Percentiles rank a stretch among this genome's conserved stretches.
Conservation (phyloP, 2,329 filamentous ascomycete species). For the Pseudogymnoascus sp. region DNA sequence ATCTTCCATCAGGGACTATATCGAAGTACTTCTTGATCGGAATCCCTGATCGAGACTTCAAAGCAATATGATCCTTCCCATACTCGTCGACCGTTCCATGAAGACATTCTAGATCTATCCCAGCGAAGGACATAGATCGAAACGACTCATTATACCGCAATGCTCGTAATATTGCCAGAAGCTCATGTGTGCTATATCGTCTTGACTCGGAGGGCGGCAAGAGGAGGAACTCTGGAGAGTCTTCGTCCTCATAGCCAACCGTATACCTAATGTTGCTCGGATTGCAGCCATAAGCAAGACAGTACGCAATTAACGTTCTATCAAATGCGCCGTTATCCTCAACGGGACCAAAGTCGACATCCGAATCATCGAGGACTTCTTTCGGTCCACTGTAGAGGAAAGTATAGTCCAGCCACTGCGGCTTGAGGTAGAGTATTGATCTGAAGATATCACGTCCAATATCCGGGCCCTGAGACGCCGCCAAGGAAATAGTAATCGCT, state of each 20-base stretch:
- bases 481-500: conserved; percentile 49
- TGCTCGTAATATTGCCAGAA: conserved; percentile 62
- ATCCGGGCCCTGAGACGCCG: conserved; percentile 55
- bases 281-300: conserved; percentile 56
- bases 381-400: conserved; percentile 54
- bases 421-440: conserved; percentile 54
- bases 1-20: conserved; percentile 30
- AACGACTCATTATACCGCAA: conserved; percentile 65
- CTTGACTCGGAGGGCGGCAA: conserved; percentile 45
- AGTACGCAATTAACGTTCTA: conserved; percentile 60
- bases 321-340: conserved; percentile 57
- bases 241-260: conserved; percentile 53
- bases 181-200: conserved; percentile 52
- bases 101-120: conserved; percentile 55
- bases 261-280: conserved; percentile 58
- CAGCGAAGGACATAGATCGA: conserved; percentile 57
- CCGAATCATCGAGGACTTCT: conserved; percentile 41
- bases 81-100: conserved; percentile 51
- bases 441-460: conserved; percentile 55
- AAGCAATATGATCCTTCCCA: conserved; percentile 54
- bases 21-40: conserved; percentile 23
- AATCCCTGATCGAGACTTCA: conserved; percentile 43
- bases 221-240: conserved; percentile 58
- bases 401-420: conserved; percentile 56
- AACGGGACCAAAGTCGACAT: conserved; percentile 32